Conservation (phyloP, 257 asterid species). For the Craterostigma plantagineum region DNA sequence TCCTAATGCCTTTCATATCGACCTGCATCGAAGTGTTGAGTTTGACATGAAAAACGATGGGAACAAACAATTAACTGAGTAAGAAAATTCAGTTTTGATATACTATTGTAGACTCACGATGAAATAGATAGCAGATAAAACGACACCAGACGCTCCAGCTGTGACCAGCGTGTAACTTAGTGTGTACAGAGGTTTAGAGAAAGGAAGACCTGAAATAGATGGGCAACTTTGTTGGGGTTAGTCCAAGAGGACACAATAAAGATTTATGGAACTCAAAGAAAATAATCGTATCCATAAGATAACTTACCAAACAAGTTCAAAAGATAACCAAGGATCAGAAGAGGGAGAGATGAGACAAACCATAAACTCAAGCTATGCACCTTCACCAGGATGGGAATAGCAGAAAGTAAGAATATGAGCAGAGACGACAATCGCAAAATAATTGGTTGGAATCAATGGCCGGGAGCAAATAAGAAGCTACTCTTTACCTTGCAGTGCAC, state of each 20-base stretch:
- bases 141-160: conserved; percentile 68
- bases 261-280: not conserved
- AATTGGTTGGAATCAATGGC: not conserved
- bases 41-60: conserved; percentile 1
- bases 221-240: not conserved
- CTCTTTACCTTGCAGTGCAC: conserved; percentile 49
- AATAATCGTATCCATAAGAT: not conserved
- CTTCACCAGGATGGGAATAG: conserved; percentile 29
- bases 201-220: conserved; percentile 49
- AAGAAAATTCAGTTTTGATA: not conserved
- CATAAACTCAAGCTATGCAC: conserved; percentile 41
- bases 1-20: conserved; percentile 39
- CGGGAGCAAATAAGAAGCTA: conserved; percentile 9
- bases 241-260: not conserved
- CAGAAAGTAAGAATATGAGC: not conserved
- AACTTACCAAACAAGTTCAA: conserved; percentile 32
- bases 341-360: conserved; percentile 45
- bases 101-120: conserved; percentile 31
- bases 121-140: conserved; percentile 35
- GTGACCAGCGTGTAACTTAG: conserved; percentile 71
- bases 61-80: not conserved
- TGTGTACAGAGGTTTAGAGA: conserved; percentile 70
- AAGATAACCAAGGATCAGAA: conserved; percentile 35
- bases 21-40: conserved; percentile 32
- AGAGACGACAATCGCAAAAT: no score